These are phyloP conservation scores for Trichoderma virens DNA, from an alignment of 495 filamentous ascomycete species.

Conservation along the genomic window DNA sequence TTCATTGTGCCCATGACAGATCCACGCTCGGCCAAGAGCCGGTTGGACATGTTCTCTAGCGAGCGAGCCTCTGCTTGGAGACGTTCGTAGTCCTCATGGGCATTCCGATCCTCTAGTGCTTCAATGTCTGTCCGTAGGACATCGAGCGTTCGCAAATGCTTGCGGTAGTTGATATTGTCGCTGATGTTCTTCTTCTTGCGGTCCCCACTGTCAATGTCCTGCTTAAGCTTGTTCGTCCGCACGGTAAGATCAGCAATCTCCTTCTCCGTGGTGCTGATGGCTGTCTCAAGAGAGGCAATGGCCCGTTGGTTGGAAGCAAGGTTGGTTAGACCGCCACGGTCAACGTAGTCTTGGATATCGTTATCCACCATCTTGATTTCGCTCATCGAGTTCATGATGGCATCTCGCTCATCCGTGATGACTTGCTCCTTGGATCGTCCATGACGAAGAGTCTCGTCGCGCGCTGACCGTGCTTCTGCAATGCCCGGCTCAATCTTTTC, in stretches of 20 bases:
- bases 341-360: slow-evolving; percentile 74
- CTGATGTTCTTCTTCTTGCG: slow-evolving; percentile 72
- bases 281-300: slow-evolving; percentile 56
- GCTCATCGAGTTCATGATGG: slow-evolving; percentile 61
- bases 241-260: slow-evolving; percentile 59
- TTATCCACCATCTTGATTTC: slow-evolving; percentile 66
- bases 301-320: slow-evolving; percentile 62
- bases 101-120: slow-evolving; percentile 71
- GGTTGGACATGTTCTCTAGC: slow-evolving; percentile 54
- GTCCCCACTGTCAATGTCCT: slow-evolving; percentile 67
- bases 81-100: slow-evolving; percentile 68
- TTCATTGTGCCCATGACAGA: slow-evolving; percentile 63
- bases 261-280: slow-evolving; percentile 55
- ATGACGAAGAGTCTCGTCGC: slow-evolving; percentile 65
- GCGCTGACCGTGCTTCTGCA: slow-evolving; percentile 59
- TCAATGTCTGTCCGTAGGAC: slow-evolving; percentile 60
- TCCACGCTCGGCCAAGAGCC: slow-evolving; percentile 40
- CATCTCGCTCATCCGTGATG: slow-evolving; percentile 62
- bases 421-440: slow-evolving; percentile 66
- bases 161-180: slow-evolving; percentile 81
- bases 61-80: slow-evolving; percentile 59
- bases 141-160: slow-evolving; percentile 58
- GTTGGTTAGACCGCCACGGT: slow-evolving; percentile 63
- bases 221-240: slow-evolving; percentile 68
- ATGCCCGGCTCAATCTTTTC: slow-evolving; percentile 64